Base-by-base conservation (phyloP, 2,329 filamentous ascomycete genomes). In the Exophiala phaeomuriformis region DNA sequence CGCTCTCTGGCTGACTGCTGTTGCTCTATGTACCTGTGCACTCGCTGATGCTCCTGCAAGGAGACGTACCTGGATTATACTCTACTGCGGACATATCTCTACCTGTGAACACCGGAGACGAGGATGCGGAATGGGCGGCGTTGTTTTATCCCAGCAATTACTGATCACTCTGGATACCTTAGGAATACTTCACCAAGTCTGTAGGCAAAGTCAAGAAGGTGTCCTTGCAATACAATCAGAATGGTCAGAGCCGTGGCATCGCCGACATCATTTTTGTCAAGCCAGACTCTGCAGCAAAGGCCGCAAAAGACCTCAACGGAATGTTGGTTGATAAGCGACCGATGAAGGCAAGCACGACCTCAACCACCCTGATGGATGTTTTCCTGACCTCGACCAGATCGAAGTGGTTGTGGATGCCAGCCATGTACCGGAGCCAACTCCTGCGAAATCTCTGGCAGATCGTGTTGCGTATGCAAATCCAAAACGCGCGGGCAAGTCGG, bases 101-200 rank as follows among this genome's bases (percentile, higher is more conserved):
- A 39, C 40, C 52, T 47, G 36, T 51, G 42, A 19, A 52, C 41
- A 48, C 35, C 41, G 47, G 52, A 45, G 55, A 56, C 42, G 41
- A 50, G 50, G 51, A 46, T 46, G 51, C 57, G 47, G 44, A 47
- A 51, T 51, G 47, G 39, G 31, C 57, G 57, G 54, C 52, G 54
- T 59, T 56, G 43, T 55, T 37, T 51, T 46, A 39, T 49, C 58
- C 53, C 57, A 53, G 44, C 53, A 53, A 66, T 65, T 73, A 74
- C 74, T 77, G 65, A 77, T 75, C 63, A 60, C 64, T 58, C 51
- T 64, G 19, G 77, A 71, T 72, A 71, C 72, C 72, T 73, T 89
- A 98, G 93, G 93, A 98, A 76, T 98, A 97, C 74, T 97, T 98
- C 72, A 75, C 79, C 67, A 85, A 88, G 68, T 86, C 88, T 65